phyloP scores from a whole-genome alignment of 805 yeast genomes.

The Cyberlindnera nakhonratchasimensis region DNA sequence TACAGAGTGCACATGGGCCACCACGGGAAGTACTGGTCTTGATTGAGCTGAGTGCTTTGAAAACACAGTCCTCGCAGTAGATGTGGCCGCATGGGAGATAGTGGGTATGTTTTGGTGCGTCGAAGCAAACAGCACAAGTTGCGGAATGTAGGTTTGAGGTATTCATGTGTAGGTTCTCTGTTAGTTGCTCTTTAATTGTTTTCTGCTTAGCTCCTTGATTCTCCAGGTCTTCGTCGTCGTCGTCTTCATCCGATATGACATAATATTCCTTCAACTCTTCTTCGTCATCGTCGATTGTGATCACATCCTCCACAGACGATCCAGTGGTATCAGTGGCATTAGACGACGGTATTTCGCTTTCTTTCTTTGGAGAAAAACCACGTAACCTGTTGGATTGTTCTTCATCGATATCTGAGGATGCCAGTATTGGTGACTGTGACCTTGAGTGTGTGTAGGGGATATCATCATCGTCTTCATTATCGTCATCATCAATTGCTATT shows the following conservation, averaged over 20 bases:
- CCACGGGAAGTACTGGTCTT: conserved; percentile 29
- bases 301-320: conserved; percentile 2
- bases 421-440: conserved; percentile 23
- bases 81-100: conserved; percentile 57
- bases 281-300: conserved; percentile 18
- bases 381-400: no score
- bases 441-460: conserved; percentile 29
- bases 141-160: conserved; percentile 20
- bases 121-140: conserved; percentile 54
- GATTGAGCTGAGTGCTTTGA: conserved; percentile 39
- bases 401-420: conserved; percentile 15
- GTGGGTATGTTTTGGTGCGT: conserved; percentile 44
- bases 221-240: conserved; percentile 15
- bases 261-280: conserved; percentile 17
- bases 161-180: conserved; percentile 16
- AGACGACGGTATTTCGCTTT: background rate
- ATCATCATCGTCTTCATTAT: conserved; percentile 28
- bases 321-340: background rate
- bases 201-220: conserved; percentile 20
- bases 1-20: conserved; percentile 44
- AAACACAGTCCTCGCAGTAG: conserved; percentile 51
- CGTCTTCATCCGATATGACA: conserved; percentile 23
- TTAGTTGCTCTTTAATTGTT: conserved; percentile 34
- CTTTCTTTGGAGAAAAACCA: no score
- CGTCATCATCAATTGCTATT: conserved; percentile 7